A percentile compares a stretch with the other conserved stretches of the same genome.
Conservation (phyloP, 1,284 basidiomycete genomes). For the Acaromyces ingoldii region DNA sequence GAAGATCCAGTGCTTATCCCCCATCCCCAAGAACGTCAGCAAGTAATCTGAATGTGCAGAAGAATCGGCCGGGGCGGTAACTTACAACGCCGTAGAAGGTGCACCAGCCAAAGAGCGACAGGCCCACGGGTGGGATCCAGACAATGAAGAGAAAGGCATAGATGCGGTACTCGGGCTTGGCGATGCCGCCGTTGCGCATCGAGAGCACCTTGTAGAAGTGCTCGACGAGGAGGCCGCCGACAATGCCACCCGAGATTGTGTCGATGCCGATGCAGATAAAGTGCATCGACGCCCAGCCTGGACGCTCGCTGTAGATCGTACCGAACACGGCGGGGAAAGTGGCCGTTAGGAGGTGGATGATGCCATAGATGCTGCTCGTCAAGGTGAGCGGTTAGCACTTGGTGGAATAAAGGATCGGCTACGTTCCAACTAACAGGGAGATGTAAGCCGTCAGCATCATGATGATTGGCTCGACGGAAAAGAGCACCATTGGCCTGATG, state of each 20-base stretch:
- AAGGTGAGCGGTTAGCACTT: no score
- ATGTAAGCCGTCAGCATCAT: neutral
- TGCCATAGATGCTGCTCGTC: conserved; percentile 4
- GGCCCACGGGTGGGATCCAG: conserved; percentile 4
- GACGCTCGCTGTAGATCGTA: conserved; percentile 3
- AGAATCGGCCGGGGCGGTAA: neutral
- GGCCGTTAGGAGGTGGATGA: conserved; percentile 3
- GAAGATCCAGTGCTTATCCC: conserved; percentile 4
- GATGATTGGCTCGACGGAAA: conserved; percentile 1
- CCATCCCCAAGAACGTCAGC: neutral
- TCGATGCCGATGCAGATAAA: conserved; percentile 2
- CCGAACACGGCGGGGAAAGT: conserved; percentile 9
- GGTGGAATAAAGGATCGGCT: no score
- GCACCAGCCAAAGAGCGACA: neutral
- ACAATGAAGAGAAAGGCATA: neutral
- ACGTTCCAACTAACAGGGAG: neutral
- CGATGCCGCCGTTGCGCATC: neutral
- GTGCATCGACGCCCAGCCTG: conserved; percentile 7
- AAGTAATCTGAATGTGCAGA: neutral
- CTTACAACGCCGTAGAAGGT: neutral
- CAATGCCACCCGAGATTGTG: neutral
- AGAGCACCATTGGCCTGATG: conserved; percentile 1
- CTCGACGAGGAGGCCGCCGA: conserved; percentile 1
- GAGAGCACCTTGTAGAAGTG: neutral
- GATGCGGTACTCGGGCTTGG: conserved; percentile 6